Percentiles rank a stretch among this genome's conserved stretches.
phyloP scores from a whole-genome alignment of 2,329 filamentous ascomycete genomes.

The Colletotrichum lindemuthianum region DNA sequence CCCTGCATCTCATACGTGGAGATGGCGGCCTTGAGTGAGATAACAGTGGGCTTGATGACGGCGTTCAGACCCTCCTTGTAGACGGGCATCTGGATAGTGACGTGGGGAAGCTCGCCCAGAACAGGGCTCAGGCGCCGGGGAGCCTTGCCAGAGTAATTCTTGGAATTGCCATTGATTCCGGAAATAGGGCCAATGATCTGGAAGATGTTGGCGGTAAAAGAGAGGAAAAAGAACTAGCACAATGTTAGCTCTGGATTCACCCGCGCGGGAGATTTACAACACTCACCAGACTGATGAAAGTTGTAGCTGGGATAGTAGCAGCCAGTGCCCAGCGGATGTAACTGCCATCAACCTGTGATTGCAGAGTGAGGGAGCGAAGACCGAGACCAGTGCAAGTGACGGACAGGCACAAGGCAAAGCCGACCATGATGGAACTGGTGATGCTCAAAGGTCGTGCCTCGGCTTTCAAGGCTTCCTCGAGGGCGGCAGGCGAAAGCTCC shows the following conservation, averaged over 20 bases:
- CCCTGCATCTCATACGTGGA: constrained; percentile 63
- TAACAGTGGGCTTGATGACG: constrained; percentile 60
- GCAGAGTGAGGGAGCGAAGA: constrained; percentile 63
- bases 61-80: constrained; percentile 52
- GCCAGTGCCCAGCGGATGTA: constrained; percentile 66
- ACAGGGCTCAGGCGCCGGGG: constrained; percentile 44
- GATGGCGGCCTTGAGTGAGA: constrained; percentile 59
- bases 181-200: constrained; percentile 62
- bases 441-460: constrained; percentile 62
- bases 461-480: constrained; percentile 50
- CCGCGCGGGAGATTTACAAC: accelerated
- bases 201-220: constrained; percentile 50
- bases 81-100: constrained; percentile 58
- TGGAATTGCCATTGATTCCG: constrained; percentile 53
- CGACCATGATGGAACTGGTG: constrained; percentile 64
- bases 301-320: constrained; percentile 60
- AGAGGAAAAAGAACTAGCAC: constrained; percentile 55
- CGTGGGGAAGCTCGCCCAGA: constrained; percentile 49
- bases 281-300: constrained; percentile 66
- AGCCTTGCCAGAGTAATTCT: constrained; percentile 54
- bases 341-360: constrained; percentile 62
- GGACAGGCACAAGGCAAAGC: constrained; percentile 62
- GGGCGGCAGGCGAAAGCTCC: constrained; percentile 54
- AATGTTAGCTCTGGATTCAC: constrained; percentile 25
- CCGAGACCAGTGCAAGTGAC: constrained; percentile 65